Evolutionary conservation across 2,329 filamentous ascomycete genomes (phyloP), one percentile per base, ranked within the genome.

Genomic region (Aspergillus sp.): DNA sequence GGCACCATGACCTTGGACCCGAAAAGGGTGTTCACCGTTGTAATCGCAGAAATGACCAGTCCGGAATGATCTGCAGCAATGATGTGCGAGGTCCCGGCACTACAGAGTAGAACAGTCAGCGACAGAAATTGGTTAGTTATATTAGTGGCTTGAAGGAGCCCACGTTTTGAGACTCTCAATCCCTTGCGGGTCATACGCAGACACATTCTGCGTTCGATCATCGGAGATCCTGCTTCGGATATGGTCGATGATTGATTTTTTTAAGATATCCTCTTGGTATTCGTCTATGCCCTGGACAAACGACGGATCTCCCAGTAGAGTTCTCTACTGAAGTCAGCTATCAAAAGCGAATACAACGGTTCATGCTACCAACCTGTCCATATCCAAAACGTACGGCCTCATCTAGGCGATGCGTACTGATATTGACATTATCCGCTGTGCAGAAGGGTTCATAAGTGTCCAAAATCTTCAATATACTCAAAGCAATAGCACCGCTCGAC

Each of bases 331-430:
- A 27, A 10, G 9, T 64, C 44, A 59, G 53, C 36, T 7, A 41
- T 1, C 3, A 33, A 39, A 39, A 12, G 3, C 7, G 9, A 7
- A 38, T 12, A 19, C n/a, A 27, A 4, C 6, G 34, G 19, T 19
- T 8, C 8, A 28, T 36, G n/a, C 28, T 12, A 42, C 53, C 35
- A 53, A 71, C 70, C 62, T 74, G 65, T 34, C 84, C 89, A 62
- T 96, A 97, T 2, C 81, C 89, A 64, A 94, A 97, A 26, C 88
- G 80, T 71, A 95, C 88, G 8, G 89, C 85, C 73, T 97, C 93
- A 59, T 88, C 81, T 53, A 95, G 77, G 9, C 86, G 80, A 67
- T 97, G 93, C 0, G 83, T 84, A 34, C 83, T 88, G 0, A 94
- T 70, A 55, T 88, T 83, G 19, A 78, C 54, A 12, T 66, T 69